A percentile compares a stretch with the other conserved stretches of the same genome.
These are phyloP conservation scores for Yarrowia divulgata DNA, from an alignment of 805 yeast species.

Conservation along the genomic window DNA sequence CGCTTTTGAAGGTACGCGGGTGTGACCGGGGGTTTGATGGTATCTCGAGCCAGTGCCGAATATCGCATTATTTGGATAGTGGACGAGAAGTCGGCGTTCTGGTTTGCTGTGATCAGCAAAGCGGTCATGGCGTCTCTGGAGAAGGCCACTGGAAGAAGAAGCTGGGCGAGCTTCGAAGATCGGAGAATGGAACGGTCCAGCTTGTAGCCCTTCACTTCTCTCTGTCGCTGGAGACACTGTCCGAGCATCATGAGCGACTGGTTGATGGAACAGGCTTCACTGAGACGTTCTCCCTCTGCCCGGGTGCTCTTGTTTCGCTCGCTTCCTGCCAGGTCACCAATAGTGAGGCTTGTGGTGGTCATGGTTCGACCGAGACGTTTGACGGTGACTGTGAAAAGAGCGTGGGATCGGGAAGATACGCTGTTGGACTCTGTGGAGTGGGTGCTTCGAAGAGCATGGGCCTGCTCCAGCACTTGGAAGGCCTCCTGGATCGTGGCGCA, in stretches of 20 bases:
- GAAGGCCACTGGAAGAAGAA: conserved; percentile 57
- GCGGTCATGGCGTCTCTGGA: conserved; percentile 45
- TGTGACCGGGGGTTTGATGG: conserved; percentile 23
- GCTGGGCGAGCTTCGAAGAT: conserved; percentile 58
- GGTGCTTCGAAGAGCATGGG: conserved; percentile 54
- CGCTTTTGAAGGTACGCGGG: conserved; percentile 15
- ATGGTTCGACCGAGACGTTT: conserved; percentile 42
- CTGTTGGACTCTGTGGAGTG: conserved; percentile 56
- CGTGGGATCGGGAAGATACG: conserved; percentile 60
- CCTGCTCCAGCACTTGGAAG: conserved; percentile 52
- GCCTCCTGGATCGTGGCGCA: conserved; percentile 54
- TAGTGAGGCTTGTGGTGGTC: conserved; percentile 53
- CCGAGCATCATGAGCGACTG: conserved; percentile 60
- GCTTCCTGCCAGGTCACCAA: conserved; percentile 63
- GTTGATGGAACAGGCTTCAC: conserved; percentile 60
- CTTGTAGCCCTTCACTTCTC: conserved; percentile 43
- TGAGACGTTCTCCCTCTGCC: conserved; percentile 56
- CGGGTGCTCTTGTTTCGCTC: conserved; percentile 59
- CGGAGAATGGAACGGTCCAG: conserved; percentile 56
- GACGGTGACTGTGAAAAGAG: conserved; percentile 57
- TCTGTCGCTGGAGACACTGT: conserved; percentile 56
- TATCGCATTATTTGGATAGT: conserved; percentile 49
- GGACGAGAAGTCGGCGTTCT: conserved; percentile 52
- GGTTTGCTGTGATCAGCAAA: conserved; percentile 54
- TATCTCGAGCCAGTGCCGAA: conserved; percentile 47